Evolutionary conservation across 192 early-diverging fungal genomes (phyloP), one percentile per base, ranked within the genome.

Genomic region (Coemansia interrupta): DNA sequence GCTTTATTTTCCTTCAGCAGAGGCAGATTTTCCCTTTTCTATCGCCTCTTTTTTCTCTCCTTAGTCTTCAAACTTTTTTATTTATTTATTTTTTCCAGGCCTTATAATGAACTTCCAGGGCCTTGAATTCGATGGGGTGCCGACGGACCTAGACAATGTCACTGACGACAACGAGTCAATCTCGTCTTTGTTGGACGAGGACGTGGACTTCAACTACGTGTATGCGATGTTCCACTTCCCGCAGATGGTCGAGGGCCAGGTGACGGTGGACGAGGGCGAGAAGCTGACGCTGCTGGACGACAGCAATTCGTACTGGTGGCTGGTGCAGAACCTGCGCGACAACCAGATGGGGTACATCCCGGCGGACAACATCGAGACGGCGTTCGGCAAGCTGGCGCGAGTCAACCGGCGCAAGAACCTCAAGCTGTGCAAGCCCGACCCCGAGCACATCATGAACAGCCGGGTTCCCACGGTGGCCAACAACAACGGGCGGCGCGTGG

Each of bases 321-420:
- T 82, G 1, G 80, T 83, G 12, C 83, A 71, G 83, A 83, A 54
- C 68, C 79, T 69, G 75, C 83, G 69, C 72, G 83, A 55, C 60
- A 72, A 67, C 60, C 68, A 83, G 66, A 85, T 90, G 64, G 89
- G 89, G n/a, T 90, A 89, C 61, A 87, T 90, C 32, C 89, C 89
- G 4, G 89, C 89, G 8, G 89, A 90, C 60, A 90, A 72, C 61
- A 66, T 74, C 26, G 78, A 82, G 69, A 87, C 86, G 1, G 82
- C 85, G 5, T 79, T 64, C 43, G 85, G 87, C 49, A 81, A 83
- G 52, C 76, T 85, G 28, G 88, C 88, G 3, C 82, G 88, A 29
- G 74, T 90, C 54, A 88, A 90, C 69, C 82, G 83, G 54, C 66
- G 70, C 44, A 70, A 73, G 45, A 89, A 89, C 72, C 77, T 89